Evolutionary conservation across 345 rosid genomes (phyloP).

Genomic region (Adansonia digitata): DNA sequence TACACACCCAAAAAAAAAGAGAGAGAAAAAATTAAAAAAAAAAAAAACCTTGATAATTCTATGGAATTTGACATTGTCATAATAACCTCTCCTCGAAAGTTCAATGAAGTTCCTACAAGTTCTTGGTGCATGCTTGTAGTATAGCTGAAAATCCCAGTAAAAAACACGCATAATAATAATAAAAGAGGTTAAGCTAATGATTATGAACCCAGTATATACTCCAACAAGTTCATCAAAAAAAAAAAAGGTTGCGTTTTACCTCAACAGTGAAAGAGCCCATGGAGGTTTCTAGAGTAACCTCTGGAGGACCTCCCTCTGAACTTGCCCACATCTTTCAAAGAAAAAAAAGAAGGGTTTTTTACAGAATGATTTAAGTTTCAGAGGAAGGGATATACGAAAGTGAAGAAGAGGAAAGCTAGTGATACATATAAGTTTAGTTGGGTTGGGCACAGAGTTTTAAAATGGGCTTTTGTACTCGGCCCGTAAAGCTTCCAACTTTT

Average conservation of each 20-base stretch:
- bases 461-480: not conserved
- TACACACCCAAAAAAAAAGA: not conserved
- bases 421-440: not conserved
- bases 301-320: conserved; percentile 79
- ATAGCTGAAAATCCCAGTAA: conserved; percentile 44
- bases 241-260: conserved; percentile 27
- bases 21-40: not conserved
- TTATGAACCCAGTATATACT: not conserved
- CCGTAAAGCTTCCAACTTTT: not conserved
- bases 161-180: not conserved
- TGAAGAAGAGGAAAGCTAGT: not conserved
- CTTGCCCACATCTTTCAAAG: conserved; percentile 55
- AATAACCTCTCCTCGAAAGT: conserved; percentile 82
- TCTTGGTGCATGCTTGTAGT: conserved; percentile 85
- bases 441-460: not conserved
- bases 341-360: not conserved
- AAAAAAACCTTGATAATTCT: conserved; percentile 72
- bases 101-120: conserved; percentile 93
- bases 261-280: conserved; percentile 88
- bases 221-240: not conserved
- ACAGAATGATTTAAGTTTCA: not conserved
- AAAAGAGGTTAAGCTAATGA: not conserved
- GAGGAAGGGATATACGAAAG: not conserved
- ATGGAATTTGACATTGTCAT: conserved; percentile 77
- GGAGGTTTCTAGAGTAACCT: conserved; percentile 91